A percentile compares a stretch with the other conserved stretches of the same genome.
Evolutionary conservation across 176 grass and related monocot species (phyloP).

Genomic region (Raddia distichophylla): DNA sequence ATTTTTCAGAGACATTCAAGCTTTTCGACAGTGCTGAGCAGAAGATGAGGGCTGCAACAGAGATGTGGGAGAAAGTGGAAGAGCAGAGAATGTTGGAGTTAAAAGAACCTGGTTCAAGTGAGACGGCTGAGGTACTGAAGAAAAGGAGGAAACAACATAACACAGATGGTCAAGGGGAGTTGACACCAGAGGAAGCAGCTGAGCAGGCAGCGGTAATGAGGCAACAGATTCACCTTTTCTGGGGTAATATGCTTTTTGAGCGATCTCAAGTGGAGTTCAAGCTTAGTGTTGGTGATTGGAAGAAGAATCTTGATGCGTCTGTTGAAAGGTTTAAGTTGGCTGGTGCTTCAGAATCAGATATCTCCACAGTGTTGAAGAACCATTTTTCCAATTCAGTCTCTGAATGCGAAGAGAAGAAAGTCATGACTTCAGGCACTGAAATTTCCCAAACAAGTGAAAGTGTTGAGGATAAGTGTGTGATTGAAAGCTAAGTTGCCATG

Average conservation of each 20-base stretch:
- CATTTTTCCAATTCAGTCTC: constrained; percentile 74
- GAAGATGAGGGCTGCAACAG: constrained; percentile 90
- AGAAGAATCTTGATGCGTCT: constrained; percentile 84
- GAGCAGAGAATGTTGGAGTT: constrained; percentile 77
- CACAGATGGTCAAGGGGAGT: constrained; percentile 62
- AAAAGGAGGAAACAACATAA: constrained; percentile 66
- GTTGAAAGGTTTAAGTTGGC: constrained; percentile 88
- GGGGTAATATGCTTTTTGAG: constrained; percentile 99
- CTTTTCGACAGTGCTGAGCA: constrained; percentile 87
- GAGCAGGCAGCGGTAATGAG: constrained; percentile 90
- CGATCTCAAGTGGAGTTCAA: constrained; percentile 98
- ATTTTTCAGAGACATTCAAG: constrained; percentile 76
- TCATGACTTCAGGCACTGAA: constrained; percentile 37
- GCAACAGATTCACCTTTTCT: constrained; percentile 97
- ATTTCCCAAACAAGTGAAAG: constrained; percentile 45
- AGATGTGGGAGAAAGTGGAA: constrained; percentile 99
- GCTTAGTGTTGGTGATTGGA: constrained; percentile 75
- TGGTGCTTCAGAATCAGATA: constrained; percentile 93
- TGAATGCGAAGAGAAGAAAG: constrained; percentile 63
- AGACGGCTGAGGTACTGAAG: constrained; percentile 71
- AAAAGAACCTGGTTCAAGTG: constrained; percentile 58
- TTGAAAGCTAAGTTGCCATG: constrained; percentile 57
- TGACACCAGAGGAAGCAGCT: constrained; percentile 76
- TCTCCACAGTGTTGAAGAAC: constrained; percentile 83
- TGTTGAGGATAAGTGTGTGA: constrained; percentile 67